Evolutionary conservation across 2,329 filamentous ascomycete genomes (phyloP), one percentile per base, ranked within the genome.

Genomic region (Elsinoe arachidis): DNA sequence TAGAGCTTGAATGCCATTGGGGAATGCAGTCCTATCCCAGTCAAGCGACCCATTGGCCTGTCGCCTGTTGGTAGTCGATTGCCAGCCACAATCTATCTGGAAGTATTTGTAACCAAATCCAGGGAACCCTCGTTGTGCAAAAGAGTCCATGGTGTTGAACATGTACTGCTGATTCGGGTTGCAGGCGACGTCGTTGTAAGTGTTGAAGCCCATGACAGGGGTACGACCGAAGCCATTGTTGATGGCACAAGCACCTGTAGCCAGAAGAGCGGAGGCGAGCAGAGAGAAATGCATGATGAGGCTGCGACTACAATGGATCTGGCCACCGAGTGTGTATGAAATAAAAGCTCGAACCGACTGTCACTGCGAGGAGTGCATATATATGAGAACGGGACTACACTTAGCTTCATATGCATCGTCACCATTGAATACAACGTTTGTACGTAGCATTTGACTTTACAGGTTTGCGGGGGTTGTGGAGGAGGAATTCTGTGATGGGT

Each of bases 61-160:
- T 54, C 72, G 5, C 9, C 26, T 30, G 67, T 2, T 66, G 58
- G 3, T 71, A 66, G 19, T 52, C 44, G 26, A 30, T 4, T 69
- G 74, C 82, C 81, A 85, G 0, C 82, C 81, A 56, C 80, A 84
- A 62, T 85, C 82, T 0, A 76, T 74, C 0, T 79, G 81, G 30
- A 83, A 77, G 57, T 78, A 76, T 1, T 69, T 73, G 63, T 85
- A 85, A 4, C 82, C 81, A 0, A 79, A 67, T 9, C 37, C 15
- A 1, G 17, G 39, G 33, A 60, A 49, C 2, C 55, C 58, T 17
- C 55, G 58, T 11, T 52, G 43, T 21, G 41, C 26, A 14, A 66
- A 60, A 11, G 61, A 56, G 21, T 60, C 56, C 49, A 66, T 65
- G 0, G 62, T 63, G 19, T 34, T 55, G 6, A 59, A 38, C 2